Percentiles rank a stretch among this genome's conserved stretches.
These are phyloP conservation scores for Pueraria montana DNA, from an alignment of 306 rosid species.

Conservation along the genomic window DNA sequence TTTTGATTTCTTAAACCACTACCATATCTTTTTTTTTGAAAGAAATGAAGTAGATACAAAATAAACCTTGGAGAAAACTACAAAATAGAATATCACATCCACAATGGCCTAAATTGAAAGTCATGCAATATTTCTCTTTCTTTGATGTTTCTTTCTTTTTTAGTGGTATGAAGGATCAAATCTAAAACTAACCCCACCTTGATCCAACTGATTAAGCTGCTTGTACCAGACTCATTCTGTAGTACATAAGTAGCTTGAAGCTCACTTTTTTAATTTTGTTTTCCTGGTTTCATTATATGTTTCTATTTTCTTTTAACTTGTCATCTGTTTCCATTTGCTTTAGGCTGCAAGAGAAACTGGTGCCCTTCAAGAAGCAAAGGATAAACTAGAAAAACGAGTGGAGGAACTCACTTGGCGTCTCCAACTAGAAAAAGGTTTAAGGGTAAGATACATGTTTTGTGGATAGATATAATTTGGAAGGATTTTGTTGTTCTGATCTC, in stretches of 20 bases:
- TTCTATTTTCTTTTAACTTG: conserved; percentile 24
- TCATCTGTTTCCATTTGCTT: conserved; percentile 47
- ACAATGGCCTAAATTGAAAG: background rate
- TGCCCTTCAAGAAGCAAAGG: conserved; percentile 89
- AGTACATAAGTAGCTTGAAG: conserved; percentile 31
- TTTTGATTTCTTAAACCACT: conserved; percentile 35
- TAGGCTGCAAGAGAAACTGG: conserved; percentile 94
- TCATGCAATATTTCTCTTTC: background rate
- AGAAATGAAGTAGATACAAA: conserved; percentile 34
- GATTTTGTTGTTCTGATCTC: conserved; percentile 40
- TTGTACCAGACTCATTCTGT: conserved; percentile 30
- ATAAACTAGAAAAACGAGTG: conserved; percentile 81
- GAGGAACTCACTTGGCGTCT: conserved; percentile 93
- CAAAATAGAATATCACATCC: conserved; percentile 31
- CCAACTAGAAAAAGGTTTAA: conserved; percentile 82
- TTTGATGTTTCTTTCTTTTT: background rate
- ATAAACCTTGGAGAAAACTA: conserved; percentile 34
- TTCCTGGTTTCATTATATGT: conserved; percentile 29
- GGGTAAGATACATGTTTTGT: conserved; percentile 63
- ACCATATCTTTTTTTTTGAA: conserved; percentile 33
- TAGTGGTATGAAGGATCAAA: conserved; percentile 26
- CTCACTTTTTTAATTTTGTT: conserved; percentile 21
- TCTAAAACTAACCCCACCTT: conserved; percentile 24
- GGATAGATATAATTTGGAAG: conserved; percentile 30
- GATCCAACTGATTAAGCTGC: conserved; percentile 29